A percentile compares a stretch with the other conserved stretches of the same genome.
These are phyloP conservation scores for Cronartium ribicola DNA, from an alignment of 1,284 basidiomycete genomes.

Conservation along the genomic window DNA sequence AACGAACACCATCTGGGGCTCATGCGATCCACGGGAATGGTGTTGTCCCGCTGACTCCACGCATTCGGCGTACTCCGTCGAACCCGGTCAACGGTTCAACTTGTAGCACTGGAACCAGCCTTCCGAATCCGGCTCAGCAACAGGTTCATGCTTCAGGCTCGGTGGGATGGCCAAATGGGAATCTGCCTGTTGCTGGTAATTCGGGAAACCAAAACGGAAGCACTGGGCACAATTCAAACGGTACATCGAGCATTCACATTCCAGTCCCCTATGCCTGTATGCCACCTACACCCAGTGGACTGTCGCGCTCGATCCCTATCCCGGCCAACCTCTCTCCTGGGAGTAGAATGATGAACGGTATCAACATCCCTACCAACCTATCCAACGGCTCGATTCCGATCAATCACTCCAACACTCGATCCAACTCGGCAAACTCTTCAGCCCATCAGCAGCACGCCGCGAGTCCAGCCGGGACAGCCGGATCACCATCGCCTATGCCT, in stretches of 20 bases:
- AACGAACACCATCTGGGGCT: slow-evolving; percentile 3
- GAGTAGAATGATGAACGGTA: slow-evolving; percentile 2
- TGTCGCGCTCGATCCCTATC: neutral
- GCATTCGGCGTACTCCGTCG: neutral
- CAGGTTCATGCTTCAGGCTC: neutral
- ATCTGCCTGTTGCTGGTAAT: neutral
- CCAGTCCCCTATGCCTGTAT: neutral
- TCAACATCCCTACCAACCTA: neutral
- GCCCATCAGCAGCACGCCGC: neutral
- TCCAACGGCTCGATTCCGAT: neutral
- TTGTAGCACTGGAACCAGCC: neutral
- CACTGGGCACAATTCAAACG: neutral
- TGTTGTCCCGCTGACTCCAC: neutral
- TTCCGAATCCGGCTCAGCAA: neutral
- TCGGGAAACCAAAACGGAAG: neutral
- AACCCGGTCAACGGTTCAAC: neutral
- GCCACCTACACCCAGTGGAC: neutral
- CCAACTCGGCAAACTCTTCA: neutral
- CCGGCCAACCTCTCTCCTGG: neutral
- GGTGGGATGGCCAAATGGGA: neutral
- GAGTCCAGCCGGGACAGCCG: neutral
- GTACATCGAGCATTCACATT: neutral
- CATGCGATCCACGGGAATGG: neutral
- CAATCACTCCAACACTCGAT: neutral
- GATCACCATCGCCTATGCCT: neutral